Base-by-base conservation (phyloP, 1,284 basidiomycete genomes). In the Agroathelia rolfsii region DNA sequence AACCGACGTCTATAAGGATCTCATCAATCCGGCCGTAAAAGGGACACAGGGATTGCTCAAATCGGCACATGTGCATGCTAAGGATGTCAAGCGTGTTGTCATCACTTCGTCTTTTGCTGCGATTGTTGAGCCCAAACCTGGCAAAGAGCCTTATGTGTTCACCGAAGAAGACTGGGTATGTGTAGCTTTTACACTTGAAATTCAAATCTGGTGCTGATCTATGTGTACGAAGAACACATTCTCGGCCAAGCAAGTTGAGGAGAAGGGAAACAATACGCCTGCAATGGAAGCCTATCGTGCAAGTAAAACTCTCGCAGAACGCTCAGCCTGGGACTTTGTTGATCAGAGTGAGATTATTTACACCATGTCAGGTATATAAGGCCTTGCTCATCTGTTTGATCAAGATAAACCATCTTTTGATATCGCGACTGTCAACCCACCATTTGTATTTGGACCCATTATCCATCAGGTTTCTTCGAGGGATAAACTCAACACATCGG, bases 281-380 rank as follows among this genome's bases (percentile, higher is more conserved):
- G 42, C 44, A 1, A 36, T 49, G 5, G 49, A 56, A 26, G 73
- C 69, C 46, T 83, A 80, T 47, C 53, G 60, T 26, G 70, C 66
- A 10, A 70, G 66, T 15, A 87, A 88, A 61, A 72, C 69, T 4
- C 57, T 87, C 2, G 81, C 83, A 2, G 84, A 89, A 44, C 38
- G 41, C 48, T 32, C 3, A n/a, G 9, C 14, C 2, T 15, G n/a
- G n/a, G n/a, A n/a, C n/a, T n/a, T 16, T 19, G 11, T 15, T 30
- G 20, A 23, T 6, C 30, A 23, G 6, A 3, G 6, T 3, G 2
- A 19, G 9, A 10, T 32, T 22, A 5, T 18, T 8, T 8, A 24
- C 22, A n/a, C 17, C 11, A 6, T 30, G 15, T 16, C 2, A 21
- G 11, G n/a, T 17, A 15, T 10, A 2, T 18, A 16, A 26, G 4